These are phyloP conservation scores for Xanthoconium purpureum DNA, from an alignment of 768 basidiomycete species.

Conservation along the genomic window DNA sequence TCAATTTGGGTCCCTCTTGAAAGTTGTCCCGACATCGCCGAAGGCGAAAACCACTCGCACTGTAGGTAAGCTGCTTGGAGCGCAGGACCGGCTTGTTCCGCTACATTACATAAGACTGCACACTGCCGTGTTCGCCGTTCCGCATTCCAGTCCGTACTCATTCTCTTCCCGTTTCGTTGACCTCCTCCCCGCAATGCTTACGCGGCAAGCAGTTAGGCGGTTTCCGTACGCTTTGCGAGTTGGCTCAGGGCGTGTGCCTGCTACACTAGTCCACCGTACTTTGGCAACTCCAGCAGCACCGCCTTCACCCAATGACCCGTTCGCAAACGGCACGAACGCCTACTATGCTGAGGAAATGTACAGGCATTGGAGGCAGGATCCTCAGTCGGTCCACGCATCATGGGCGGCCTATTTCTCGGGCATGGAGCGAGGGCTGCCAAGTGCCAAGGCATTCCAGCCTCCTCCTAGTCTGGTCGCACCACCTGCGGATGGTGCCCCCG, in stretches of 20 bases:
- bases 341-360: constrained; percentile 99
- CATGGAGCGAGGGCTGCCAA: constrained; percentile 82
- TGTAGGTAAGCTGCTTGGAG: too few relatives aligned
- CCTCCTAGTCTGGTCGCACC: constrained; percentile 72
- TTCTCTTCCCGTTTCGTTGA: neutral
- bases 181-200: constrained; percentile 30
- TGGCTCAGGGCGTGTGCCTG: constrained; percentile 15
- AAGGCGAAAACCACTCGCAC: too few relatives aligned
- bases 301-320: constrained; percentile 77
- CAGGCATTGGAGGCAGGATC: constrained; percentile 85
- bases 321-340: constrained; percentile 92
- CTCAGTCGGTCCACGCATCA: constrained; percentile 86
- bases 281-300: constrained; percentile 49
- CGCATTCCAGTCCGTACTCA: neutral
- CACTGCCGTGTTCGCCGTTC: neutral
- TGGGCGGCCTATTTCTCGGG: constrained; percentile 96
- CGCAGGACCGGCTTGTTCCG: constrained; percentile 17
- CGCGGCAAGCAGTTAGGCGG: constrained; percentile 36
- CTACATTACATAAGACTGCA: constrained; percentile 12
- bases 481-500: constrained; percentile 77
- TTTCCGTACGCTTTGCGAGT: constrained; percentile 31
- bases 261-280: constrained; percentile 26
- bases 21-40: neutral
- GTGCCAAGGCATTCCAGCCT: constrained; percentile 78
- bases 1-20: constrained; percentile 1